Percentiles rank a stretch among this genome's conserved stretches.
Conservation (phyloP, 148 eudicot species). For the Silene conica region DNA sequence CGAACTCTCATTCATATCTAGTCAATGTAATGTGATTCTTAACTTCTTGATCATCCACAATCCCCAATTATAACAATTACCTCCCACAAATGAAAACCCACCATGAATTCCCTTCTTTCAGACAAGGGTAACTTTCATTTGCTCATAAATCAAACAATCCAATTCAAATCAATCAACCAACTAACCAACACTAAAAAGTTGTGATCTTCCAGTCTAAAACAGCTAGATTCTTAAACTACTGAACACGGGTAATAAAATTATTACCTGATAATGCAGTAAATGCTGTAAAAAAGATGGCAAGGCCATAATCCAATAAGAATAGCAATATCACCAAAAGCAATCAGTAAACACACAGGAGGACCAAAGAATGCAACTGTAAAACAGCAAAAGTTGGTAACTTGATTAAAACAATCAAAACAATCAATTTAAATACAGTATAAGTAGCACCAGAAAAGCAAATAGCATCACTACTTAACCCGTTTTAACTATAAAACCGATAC, state of each 20-base stretch:
- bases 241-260: background rate
- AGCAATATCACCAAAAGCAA: conserved; percentile 31
- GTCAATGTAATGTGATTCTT: background rate
- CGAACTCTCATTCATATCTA: too few species aligned
- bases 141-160: background rate
- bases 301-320: conserved; percentile 30
- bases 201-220: background rate
- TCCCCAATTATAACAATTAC: background rate
- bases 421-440: too few species aligned
- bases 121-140: background rate
- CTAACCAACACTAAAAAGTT: background rate
- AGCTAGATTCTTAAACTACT: background rate
- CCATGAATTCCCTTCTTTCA: background rate
- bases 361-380: conserved; percentile 28
- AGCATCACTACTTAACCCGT: too few species aligned
- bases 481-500: too few species aligned
- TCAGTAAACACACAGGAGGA: conserved; percentile 26
- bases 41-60: conserved; percentile 22
- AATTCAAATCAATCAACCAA: background rate
- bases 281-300: conserved; percentile 31
- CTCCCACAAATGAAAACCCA: background rate
- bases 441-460: background rate
- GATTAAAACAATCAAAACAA: too few species aligned
- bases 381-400: background rate
- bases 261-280: conserved; percentile 27